Percentiles rank a stretch among this genome's conserved stretches.
These are phyloP conservation scores for Paxillus ammoniavirescens DNA, from an alignment of 768 basidiomycete species.

Conservation along the genomic window DNA sequence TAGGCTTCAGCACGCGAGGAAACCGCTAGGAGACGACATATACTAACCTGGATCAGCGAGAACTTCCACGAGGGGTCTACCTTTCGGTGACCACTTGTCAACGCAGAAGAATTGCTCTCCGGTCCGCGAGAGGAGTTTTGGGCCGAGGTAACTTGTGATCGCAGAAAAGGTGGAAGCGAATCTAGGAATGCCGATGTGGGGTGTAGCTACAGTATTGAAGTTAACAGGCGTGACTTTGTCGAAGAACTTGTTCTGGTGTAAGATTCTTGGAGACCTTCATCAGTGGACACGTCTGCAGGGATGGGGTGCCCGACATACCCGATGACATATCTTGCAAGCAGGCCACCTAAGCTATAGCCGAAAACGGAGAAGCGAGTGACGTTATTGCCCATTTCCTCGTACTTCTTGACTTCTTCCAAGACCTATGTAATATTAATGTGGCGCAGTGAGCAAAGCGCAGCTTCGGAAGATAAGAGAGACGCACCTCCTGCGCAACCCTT, in stretches of 20 bases:
- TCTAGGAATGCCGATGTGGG: constrained; percentile 72
- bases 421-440: constrained; percentile 44
- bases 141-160: constrained; percentile 55
- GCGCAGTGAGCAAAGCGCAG: background rate
- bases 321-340: constrained; percentile 76
- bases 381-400: constrained; percentile 50
- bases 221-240: constrained; percentile 67
- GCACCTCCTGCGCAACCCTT: constrained; percentile 75
- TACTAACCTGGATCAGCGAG: constrained; percentile 74
- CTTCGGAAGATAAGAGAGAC: constrained; percentile 3
- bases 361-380: constrained; percentile 72
- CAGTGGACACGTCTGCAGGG: constrained; percentile 1
- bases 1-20: background rate
- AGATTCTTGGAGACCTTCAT: constrained; percentile 41
- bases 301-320: constrained; percentile 43
- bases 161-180: constrained; percentile 60
- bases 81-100: constrained; percentile 70
- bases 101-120: constrained; percentile 76
- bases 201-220: constrained; percentile 83
- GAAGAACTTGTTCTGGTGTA: constrained; percentile 72
- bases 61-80: constrained; percentile 66
- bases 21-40: background rate
- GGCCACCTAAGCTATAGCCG: constrained; percentile 81
- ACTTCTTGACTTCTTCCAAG: constrained; percentile 47
- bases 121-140: constrained; percentile 70